Base-by-base conservation (phyloP, 2,329 filamentous ascomycete genomes). In the Cladosporium sp. region DNA sequence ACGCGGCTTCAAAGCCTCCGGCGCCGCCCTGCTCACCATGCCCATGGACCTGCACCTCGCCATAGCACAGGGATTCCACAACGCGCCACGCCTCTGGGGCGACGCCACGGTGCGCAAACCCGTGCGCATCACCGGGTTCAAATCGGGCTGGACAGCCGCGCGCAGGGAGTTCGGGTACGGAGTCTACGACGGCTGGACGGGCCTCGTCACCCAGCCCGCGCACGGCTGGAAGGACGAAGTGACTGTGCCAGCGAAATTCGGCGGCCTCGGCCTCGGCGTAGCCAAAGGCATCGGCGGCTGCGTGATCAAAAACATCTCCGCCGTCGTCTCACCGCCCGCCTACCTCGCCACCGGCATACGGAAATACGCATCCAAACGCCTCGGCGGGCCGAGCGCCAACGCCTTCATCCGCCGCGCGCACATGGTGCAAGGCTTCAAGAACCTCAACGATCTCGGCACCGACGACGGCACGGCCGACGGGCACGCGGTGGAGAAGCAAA, bases 21-120 rank as follows among this genome's bases (percentile, higher is more conserved):
- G 91, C 4, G 79, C 79, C 9, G 84, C 86, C n/a, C 82, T 87
- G 4, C 75, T 92, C 53, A 88, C 87, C 59, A 85, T 85, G 1
- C 91, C 90, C 0, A 85, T 93, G 77, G 89, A 95, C 65, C 86
- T 96, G 56, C 88, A 88, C 36, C 71, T 96, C 37, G 87, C 87
- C 1, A 70, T 96, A 32, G 86, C 90, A 0, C 87, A 86, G 66
- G 91, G 91, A 0, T 95, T 96, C 64, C 86, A 92, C 64, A 96
- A 96, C 61, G 85, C 88, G 5, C 90, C 91, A 0, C 85, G 82
- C 58, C 73, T 96, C 1, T 96, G 95, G 64, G 87, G 90, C 36
- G 90, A 95, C 60, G 83, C 88, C 1, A 91, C 84, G 1, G 83
- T 96, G 1, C 79, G 88, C 7, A 85, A 86, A 13, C 73, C 80